phyloP scores from a whole-genome alignment of 768 basidiomycete species.

The Tricholoma sp. region DNA sequence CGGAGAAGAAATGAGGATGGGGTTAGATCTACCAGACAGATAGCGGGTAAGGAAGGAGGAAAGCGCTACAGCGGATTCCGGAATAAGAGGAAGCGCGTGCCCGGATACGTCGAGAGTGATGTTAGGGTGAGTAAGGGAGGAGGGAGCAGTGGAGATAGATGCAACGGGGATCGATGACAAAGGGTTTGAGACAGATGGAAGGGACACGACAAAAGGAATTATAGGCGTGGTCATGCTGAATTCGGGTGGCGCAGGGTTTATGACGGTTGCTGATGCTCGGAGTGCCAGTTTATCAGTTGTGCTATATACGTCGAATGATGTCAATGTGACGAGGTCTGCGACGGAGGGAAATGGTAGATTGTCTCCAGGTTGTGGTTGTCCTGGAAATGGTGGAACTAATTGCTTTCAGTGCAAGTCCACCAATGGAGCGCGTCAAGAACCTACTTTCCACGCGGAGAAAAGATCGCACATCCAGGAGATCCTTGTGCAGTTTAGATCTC shows the following conservation, averaged over 20 bases:
- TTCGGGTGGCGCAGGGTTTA: conserved; percentile 50
- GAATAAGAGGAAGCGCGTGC: conserved; percentile 46
- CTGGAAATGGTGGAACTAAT: conserved; percentile 61
- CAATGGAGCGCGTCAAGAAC: conserved; percentile 20
- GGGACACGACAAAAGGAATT: conserved; percentile 57
- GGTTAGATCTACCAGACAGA: conserved; percentile 51
- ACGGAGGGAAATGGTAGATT: conserved; percentile 48
- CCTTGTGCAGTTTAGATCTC: conserved; percentile 36
- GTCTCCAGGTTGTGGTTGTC: conserved; percentile 55
- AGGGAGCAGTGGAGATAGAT: conserved; percentile 48
- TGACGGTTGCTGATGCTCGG: conserved; percentile 48
- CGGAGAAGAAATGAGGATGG: conserved; percentile 53
- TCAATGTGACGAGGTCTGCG: conserved; percentile 54
- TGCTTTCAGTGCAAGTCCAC: conserved; percentile 4
- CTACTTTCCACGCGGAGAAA: conserved; percentile 49
- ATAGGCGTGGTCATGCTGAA: conserved; percentile 48
- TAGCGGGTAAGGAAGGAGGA: conserved; percentile 63
- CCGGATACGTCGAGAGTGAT: conserved; percentile 56
- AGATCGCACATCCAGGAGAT: conserved; percentile 41
- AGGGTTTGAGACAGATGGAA: conserved; percentile 29
- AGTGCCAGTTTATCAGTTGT: conserved; percentile 31
- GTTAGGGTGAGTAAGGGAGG: conserved; percentile 63
- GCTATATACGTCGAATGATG: conserved; percentile 44
- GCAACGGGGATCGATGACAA: conserved; percentile 41
- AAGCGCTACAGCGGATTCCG: conserved; percentile 35